Percentiles rank a stretch among this genome's conserved stretches.
phyloP scores from a whole-genome alignment of 1,139 yeast genomes.

The Yamadazyma oceani region DNA sequence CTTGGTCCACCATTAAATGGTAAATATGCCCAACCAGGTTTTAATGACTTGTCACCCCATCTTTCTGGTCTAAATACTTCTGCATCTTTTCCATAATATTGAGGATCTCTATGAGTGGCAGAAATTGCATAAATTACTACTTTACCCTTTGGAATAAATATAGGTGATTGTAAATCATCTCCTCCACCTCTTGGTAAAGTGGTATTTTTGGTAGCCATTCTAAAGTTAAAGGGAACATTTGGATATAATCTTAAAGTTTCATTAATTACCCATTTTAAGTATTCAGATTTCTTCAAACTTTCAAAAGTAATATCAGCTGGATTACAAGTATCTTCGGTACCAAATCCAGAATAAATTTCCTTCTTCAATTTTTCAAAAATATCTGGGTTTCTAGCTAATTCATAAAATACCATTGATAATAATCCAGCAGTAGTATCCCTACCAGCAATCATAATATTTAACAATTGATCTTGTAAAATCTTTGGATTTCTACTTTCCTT shows the following conservation, averaged over 20 bases:
- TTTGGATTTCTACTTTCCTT: constrained; percentile 27
- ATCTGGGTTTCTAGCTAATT: constrained; percentile 39
- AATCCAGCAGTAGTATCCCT: constrained; percentile 35
- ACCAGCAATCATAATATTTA: constrained; percentile 35
- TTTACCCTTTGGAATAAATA: constrained; percentile 42
- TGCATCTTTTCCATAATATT: constrained; percentile 46
- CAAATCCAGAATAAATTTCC: constrained; percentile 33
- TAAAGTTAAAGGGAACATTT: constrained; percentile 48
- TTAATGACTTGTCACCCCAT: constrained; percentile 36
- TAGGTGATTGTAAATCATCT: constrained; percentile 35
- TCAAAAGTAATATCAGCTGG: constrained; percentile 41
- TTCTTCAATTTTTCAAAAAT: constrained; percentile 31
- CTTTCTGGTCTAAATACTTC: constrained; percentile 45
- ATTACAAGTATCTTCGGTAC: constrained; percentile 41
- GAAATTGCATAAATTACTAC: constrained; percentile 38
- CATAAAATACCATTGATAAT: constrained; percentile 28
- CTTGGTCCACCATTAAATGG: constrained; percentile 67
- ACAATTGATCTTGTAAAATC: constrained; percentile 28
- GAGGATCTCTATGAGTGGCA: constrained; percentile 39
- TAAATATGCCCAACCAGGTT: constrained; percentile 52
- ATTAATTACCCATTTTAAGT: constrained; percentile 44
- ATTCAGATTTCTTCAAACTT: constrained; percentile 45
- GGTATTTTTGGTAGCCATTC: constrained; percentile 43
- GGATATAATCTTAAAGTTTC: constrained; percentile 53
- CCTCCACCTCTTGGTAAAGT: constrained; percentile 55